Percentiles rank a stretch among this genome's conserved stretches.
Evolutionary conservation across 2,329 filamentous ascomycete genomes (phyloP).

Genomic region (Penicillium occitanis): DNA sequence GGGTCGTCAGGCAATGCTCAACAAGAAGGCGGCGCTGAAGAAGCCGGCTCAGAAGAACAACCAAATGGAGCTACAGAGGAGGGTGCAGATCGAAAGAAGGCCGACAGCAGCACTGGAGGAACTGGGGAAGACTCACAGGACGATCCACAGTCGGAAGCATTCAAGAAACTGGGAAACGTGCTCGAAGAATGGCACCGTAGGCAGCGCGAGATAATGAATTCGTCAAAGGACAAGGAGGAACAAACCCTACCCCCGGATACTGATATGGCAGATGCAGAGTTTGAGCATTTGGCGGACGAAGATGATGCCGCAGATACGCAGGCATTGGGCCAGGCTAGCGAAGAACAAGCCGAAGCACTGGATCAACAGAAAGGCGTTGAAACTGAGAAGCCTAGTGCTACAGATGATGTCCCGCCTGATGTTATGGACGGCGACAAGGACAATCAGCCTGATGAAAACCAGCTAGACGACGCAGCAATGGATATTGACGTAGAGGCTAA

Average conservation of each 20-base stretch:
- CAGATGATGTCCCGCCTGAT: conserved; percentile 59
- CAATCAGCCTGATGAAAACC: conserved; percentile 45
- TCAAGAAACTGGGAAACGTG: conserved; percentile 92
- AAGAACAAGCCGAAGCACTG: conserved; percentile 81
- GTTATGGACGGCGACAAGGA: conserved; percentile 42
- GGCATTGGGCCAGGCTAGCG: conserved; percentile 81
- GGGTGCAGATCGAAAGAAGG: conserved; percentile 40
- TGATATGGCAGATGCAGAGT: conserved; percentile 78
- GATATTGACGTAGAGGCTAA: conserved; percentile 38
- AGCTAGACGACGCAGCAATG: conserved; percentile 48
- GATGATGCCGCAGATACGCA: conserved; percentile 81
- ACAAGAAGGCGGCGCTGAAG: conserved; percentile 45
- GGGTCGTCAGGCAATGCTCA: conserved; percentile 48
- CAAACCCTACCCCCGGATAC: conserved; percentile 60
- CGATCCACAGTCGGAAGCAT: conserved; percentile 63
- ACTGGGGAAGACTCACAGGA: conserved; percentile 36
- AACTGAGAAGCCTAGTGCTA: conserved; percentile 57
- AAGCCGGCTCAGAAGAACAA: conserved; percentile 49
- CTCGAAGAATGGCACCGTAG: conserved; percentile 91
- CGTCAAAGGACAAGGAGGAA: conserved; percentile 53
- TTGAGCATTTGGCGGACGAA: conserved; percentile 88
- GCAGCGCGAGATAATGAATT: conserved; percentile 74
- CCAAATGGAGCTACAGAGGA: conserved; percentile 45
- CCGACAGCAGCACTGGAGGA: conserved; percentile 38
- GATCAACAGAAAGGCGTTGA: conserved; percentile 89